Evolutionary conservation across 1,139 yeast species (phyloP).

Genomic region (Chernovozyma aurita): DNA sequence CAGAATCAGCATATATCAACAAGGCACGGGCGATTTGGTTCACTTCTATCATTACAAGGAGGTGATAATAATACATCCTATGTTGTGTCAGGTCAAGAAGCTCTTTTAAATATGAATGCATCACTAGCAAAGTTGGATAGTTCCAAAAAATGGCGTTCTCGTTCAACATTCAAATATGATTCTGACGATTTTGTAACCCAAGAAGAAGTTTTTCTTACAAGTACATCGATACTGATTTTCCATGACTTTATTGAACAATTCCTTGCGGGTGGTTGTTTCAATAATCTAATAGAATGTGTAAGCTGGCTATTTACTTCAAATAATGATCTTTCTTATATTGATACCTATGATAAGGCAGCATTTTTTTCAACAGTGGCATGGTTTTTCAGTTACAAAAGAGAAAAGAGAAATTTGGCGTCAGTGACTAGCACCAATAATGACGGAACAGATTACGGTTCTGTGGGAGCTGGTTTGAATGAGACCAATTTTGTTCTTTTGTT

Average conservation of each 20-base stretch:
- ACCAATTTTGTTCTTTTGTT: slow-evolving; percentile 59
- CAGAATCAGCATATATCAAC: slow-evolving; percentile 55
- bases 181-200: slow-evolving; percentile 36
- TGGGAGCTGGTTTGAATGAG: slow-evolving; percentile 66
- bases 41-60: slow-evolving; percentile 67
- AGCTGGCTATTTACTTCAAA: slow-evolving; percentile 34
- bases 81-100: slow-evolving; percentile 72
- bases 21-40: slow-evolving; percentile 90
- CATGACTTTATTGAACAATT: slow-evolving; percentile 46
- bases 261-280: slow-evolving; percentile 74
- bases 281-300: slow-evolving; percentile 53
- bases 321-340: slow-evolving; percentile 32
- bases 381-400: slow-evolving; percentile 50
- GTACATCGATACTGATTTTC: slow-evolving; percentile 32
- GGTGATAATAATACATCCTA: slow-evolving; percentile 55
- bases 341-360: slow-evolving; percentile 36
- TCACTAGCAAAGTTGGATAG: slow-evolving; percentile 60
- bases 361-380: slow-evolving; percentile 67
- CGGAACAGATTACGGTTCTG: slow-evolving; percentile 49
- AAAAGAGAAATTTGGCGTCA: slow-evolving; percentile 8
- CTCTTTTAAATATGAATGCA: slow-evolving; percentile 40
- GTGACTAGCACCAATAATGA: slow-evolving; percentile 13
- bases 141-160: slow-evolving; percentile 60
- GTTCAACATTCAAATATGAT: slow-evolving; percentile 39
- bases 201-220: slow-evolving; percentile 22